These are phyloP conservation scores for Pythium coloratum DNA, from an alignment of 352 stramenopile species.

Conservation along the genomic window DNA sequence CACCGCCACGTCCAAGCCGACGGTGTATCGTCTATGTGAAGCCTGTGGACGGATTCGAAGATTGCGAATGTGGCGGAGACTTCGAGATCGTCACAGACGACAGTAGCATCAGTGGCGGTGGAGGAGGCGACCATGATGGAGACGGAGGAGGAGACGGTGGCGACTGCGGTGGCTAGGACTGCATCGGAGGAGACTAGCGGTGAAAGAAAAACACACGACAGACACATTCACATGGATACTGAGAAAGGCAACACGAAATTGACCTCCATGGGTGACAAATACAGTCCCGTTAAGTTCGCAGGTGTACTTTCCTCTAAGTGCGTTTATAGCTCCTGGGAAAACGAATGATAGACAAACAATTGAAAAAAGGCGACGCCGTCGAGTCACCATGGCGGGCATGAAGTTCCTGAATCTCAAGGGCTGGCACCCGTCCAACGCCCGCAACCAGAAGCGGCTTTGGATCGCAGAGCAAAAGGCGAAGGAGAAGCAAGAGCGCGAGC, in stretches of 20 bases:
- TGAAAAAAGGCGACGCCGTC: background rate
- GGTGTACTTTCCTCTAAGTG: background rate
- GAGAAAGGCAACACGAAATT: too few relatives aligned
- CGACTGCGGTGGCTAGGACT: too few relatives aligned
- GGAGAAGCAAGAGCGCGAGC: conserved; percentile 46
- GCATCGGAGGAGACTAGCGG: too few relatives aligned
- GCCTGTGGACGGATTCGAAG: background rate
- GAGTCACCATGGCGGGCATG: conserved; percentile 59
- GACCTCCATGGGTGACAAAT: too few relatives aligned
- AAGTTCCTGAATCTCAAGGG: conserved; percentile 84
- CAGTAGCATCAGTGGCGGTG: too few relatives aligned
- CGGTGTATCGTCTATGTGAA: background rate
- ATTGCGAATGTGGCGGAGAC: background rate
- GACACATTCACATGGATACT: too few relatives aligned
- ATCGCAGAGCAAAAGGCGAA: conserved; percentile 77
- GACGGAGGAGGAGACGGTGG: background rate
- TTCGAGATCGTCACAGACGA: background rate
- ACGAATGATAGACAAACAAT: background rate
- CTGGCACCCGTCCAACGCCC: conserved; percentile 74
- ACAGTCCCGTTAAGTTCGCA: background rate
- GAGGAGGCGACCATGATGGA: too few relatives aligned
- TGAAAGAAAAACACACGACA: too few relatives aligned
- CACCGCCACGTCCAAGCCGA: background rate
- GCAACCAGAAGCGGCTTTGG: conserved; percentile 86
- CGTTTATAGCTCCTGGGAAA: background rate